phyloP scores from a whole-genome alignment of 306 rosid genomes.

The Parietaria judaica region DNA sequence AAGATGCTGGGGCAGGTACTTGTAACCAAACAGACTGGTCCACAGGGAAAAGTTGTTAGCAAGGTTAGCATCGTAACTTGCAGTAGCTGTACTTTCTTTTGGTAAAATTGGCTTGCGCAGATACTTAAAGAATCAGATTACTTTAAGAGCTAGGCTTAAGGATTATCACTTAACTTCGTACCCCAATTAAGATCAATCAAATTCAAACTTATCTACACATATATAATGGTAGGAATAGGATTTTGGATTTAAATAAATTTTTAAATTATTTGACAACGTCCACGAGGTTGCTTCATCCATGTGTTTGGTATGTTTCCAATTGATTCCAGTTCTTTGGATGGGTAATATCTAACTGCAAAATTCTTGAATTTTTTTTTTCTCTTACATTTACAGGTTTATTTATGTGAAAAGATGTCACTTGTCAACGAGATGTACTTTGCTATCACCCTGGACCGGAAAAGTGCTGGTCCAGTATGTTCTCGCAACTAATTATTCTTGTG shows the following conservation, averaged over 20 bases:
- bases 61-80: constrained; percentile 39
- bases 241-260: background rate
- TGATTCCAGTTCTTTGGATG: no score
- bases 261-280: background rate
- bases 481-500: constrained; percentile 15
- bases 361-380: constrained; percentile 9
- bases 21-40: constrained; percentile 95
- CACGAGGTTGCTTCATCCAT: background rate
- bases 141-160: background rate
- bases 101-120: background rate
- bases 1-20: constrained; percentile 98
- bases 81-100: background rate
- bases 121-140: no score
- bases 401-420: constrained; percentile 80
- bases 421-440: constrained; percentile 98
- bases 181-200: constrained; percentile 1
- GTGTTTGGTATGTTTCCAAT: background rate
- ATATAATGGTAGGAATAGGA: background rate
- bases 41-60: constrained; percentile 91
- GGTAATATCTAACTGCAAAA: no score
- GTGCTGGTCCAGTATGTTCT: constrained; percentile 89
- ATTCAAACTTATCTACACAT: background rate
- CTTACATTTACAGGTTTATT: constrained; percentile 55
- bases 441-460: constrained; percentile 81
- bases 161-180: background rate